Base-by-base conservation (phyloP, 2,329 filamentous ascomycete genomes). In the Calonectria pteridis region DNA sequence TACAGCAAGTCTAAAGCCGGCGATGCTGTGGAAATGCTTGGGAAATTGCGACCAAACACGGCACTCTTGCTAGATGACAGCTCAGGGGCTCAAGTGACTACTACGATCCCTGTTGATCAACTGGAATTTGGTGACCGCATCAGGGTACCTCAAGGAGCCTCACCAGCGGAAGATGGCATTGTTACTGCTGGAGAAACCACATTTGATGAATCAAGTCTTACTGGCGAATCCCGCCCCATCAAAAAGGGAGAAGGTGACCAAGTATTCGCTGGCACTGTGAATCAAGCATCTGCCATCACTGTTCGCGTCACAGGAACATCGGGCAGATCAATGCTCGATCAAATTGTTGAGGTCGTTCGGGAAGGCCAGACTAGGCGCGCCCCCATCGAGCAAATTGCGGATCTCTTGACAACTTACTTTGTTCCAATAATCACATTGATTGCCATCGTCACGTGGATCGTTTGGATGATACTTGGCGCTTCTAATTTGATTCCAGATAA, bases 1-100 rank as follows among this genome's bases (percentile, higher is more conserved):
- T 97, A 97, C 86, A 98, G 94, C 88, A 98, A 98, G 84, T 93
- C 95, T 0, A 96, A 94, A 80, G 95, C 96, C 0, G 95, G 95
- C 1, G 94, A 97, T 82, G 96, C 96, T 0, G 93, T 98, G 2
- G 92, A 94, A 40, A 92, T 94, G 74, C 87, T 98, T 6, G 93
- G 93, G 2, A 95, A 93, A 75, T 88, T 98, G 37, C 90, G 94
- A 20, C 95, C 96, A 0, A 92, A 90, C 0, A 94, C 94, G 67
- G 95, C 96, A 2, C 86, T 94, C 4, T 87, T 98, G 14, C 86
- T 97, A 4, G 89, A 90, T 50, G 82, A 84, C 53, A 82, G 81
- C 3, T 74, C 81, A 1, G 76, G 76, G 4, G 81, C 79, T 1
- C 85, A 86, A 68, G 80, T 83, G n/a, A 83, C 80, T 10, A 87